A percentile compares a stretch with the other conserved stretches of the same genome.
Conservation (phyloP, 2,329 filamentous ascomycete genomes). For the Capronia coronata region DNA sequence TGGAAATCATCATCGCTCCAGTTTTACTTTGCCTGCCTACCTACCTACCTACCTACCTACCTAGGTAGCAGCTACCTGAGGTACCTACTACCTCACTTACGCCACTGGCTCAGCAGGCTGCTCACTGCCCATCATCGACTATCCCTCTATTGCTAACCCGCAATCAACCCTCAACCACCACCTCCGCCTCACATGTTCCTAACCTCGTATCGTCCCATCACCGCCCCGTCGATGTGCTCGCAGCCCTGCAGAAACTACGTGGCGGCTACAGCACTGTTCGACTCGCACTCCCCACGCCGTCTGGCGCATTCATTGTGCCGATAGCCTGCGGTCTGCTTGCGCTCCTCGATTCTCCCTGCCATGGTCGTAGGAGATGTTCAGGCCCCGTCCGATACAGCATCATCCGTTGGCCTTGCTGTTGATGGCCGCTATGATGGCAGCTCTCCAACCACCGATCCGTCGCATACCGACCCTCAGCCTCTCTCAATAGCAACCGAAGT, state of each 20-base stretch:
- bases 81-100: too few relatives aligned
- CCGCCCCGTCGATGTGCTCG: background rate
- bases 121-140: too few relatives aligned
- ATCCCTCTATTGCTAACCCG: too few relatives aligned
- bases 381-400: background rate
- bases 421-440: background rate
- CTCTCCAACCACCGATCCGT: constrained; percentile 2
- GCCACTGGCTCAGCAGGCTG: too few relatives aligned
- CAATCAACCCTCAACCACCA: too few relatives aligned
- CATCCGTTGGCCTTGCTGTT: background rate
- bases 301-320: background rate
- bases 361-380: constrained; percentile 5
- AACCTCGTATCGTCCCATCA: background rate
- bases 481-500: constrained; percentile 28
- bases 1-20: too few relatives aligned
- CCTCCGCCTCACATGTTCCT: too few relatives aligned
- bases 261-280: background rate
- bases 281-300: background rate
- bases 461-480: constrained; percentile 22
- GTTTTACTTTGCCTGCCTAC: too few relatives aligned
- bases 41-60: too few relatives aligned
- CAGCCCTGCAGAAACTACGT: background rate
- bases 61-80: too few relatives aligned
- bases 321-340: background rate
- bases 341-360: background rate